Percentiles rank a stretch among this genome's conserved stretches.
phyloP scores from a whole-genome alignment of 257 asterid genomes.

The Fraxinus cuspidata region DNA sequence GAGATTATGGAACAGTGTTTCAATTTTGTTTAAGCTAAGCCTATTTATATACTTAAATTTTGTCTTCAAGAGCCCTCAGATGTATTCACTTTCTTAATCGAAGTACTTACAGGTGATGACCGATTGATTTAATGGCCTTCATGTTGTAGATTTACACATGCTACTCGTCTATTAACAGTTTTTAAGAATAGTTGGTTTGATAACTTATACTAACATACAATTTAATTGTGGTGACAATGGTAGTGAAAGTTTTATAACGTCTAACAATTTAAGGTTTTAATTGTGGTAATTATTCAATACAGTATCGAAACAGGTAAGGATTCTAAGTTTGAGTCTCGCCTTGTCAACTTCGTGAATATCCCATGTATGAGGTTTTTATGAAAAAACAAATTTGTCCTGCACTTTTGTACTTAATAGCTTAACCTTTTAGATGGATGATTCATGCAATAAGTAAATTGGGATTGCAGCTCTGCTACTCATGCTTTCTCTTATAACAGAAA shows the following conservation, averaged over 20 bases:
- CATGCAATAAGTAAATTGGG: neutral
- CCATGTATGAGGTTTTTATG: neutral
- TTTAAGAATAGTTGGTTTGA: neutral
- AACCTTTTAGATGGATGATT: neutral
- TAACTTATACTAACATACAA: neutral
- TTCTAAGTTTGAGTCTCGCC: neutral
- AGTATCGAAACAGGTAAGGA: neutral
- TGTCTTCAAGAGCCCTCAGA: neutral
- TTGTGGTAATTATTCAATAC: neutral
- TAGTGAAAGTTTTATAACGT: neutral
- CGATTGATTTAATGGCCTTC: no score
- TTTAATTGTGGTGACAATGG: neutral
- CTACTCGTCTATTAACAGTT: neutral
- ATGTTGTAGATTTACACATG: neutral
- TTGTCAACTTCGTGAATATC: neutral
- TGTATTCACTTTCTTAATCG: no score
- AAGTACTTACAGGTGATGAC: no score
- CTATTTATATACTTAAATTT: neutral
- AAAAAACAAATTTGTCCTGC: neutral
- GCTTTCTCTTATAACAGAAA: constrained; percentile 37
- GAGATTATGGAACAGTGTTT: neutral
- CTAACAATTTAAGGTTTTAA: neutral
- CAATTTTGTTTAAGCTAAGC: neutral
- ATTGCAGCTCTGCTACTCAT: neutral
- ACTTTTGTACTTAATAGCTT: neutral